Percentiles rank a stretch among this genome's conserved stretches.
Conservation (phyloP, 192 early-diverging fungal genomes). For the Martensiomyces pterosporus region DNA sequence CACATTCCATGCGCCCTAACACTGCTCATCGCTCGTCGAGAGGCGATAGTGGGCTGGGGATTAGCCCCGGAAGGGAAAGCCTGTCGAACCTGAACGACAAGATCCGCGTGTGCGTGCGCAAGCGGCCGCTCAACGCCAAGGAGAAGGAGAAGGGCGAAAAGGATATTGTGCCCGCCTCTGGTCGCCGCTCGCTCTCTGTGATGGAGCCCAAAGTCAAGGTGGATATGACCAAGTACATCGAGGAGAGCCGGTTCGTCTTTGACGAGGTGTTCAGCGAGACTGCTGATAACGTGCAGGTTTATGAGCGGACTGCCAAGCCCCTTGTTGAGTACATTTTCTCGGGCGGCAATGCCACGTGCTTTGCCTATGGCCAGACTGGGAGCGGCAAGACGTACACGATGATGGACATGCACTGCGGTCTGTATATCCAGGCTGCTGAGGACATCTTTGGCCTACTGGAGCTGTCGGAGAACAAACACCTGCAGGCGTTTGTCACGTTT, state of each 20-base stretch:
- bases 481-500: conserved; percentile 82
- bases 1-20: conserved; percentile 23
- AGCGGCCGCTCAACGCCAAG: conserved; percentile 87
- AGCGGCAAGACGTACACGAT: conserved; percentile 97
- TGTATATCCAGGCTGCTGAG: conserved; percentile 87
- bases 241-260: conserved; percentile 91
- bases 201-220: conserved; percentile 97
- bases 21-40: conserved; percentile 17
- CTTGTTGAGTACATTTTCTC: conserved; percentile 91
- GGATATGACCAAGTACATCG: conserved; percentile 92
- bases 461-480: conserved; percentile 64
- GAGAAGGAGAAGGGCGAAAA: conserved; percentile 76
- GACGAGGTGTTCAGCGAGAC: conserved; percentile 93
- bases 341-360: conserved; percentile 97
- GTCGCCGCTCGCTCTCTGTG: conserved; percentile 71
- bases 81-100: conserved; percentile 57
- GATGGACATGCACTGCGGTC: conserved; percentile 81
- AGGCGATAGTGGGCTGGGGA: conserved; percentile 10
- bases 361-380: conserved; percentile 96
- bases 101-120: conserved; percentile 96
- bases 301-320: conserved; percentile 87
- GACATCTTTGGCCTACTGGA: conserved; percentile 83
- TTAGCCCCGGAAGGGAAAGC: conserved; percentile 10
- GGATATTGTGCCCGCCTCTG: conserved; percentile 71
- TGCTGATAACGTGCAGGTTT: conserved; percentile 78